A percentile compares a stretch with the other conserved stretches of the same genome.
These are phyloP conservation scores for Trichoderma gracile DNA, from an alignment of 2,329 filamentous ascomycete genomes.

Conservation along the genomic window DNA sequence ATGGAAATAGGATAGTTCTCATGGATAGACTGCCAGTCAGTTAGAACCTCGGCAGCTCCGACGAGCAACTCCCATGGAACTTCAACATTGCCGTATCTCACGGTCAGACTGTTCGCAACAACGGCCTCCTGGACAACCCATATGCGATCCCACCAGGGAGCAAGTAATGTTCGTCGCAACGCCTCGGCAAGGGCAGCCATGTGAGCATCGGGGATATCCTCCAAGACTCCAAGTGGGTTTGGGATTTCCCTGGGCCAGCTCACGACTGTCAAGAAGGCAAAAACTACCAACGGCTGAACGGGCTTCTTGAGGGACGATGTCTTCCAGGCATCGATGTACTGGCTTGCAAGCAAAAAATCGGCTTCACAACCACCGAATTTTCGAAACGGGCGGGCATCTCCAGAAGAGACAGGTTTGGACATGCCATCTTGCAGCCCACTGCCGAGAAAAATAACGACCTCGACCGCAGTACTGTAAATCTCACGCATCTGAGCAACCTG, in stretches of 20 bases:
- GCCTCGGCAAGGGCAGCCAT: not conserved
- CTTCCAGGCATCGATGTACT: not conserved
- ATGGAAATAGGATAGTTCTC: not conserved
- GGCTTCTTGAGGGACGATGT: not conserved
- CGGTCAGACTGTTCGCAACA: not conserved
- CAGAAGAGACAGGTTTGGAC: not conserved
- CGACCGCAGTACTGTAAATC: not conserved
- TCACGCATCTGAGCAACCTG: conserved; percentile 12
- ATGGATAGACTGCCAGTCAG: not conserved
- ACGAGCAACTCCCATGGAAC: not conserved
- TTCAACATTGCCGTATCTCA: not conserved
- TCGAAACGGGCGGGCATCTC: not conserved
- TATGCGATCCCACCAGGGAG: not conserved
- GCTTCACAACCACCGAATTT: not conserved
- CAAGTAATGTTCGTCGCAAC: not conserved
- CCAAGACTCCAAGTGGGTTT: not conserved
- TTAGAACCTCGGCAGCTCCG: not conserved
- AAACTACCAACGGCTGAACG: not conserved
- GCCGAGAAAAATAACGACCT: not conserved
- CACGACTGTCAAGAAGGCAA: not conserved
- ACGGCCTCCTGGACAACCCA: conserved; percentile 10
- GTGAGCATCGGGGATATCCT: not conserved
- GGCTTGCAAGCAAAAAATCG: not conserved
- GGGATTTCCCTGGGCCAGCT: fast-evolving
- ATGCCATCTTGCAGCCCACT: not conserved